Evolutionary conservation across 192 early-diverging fungal genomes (phyloP).

Genomic region (Hyaloraphidium curvatum): DNA sequence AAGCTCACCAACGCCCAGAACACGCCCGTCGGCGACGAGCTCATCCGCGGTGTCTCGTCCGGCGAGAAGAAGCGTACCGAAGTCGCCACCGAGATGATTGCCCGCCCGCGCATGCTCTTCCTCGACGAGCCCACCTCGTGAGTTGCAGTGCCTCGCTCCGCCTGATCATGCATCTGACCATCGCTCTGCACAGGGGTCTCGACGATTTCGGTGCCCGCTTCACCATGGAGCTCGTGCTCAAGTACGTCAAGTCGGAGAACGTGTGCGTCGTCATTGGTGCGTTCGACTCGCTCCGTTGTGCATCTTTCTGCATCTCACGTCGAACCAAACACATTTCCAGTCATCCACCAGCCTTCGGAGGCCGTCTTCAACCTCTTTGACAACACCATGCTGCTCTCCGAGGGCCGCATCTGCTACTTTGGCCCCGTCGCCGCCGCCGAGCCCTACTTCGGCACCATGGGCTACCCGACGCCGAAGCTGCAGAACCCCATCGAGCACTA

Average conservation of each 20-base stretch:
- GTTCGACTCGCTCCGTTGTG: too few species aligned
- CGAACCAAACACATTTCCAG: too few species aligned
- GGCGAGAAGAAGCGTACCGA: constrained; percentile 61
- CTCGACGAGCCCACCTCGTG: too few species aligned
- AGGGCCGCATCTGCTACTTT: constrained; percentile 51
- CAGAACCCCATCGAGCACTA: constrained; percentile 2
- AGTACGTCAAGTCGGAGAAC: too few species aligned
- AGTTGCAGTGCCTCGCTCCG: too few species aligned
- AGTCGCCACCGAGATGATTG: constrained; percentile 14
- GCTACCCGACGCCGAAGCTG: constrained; percentile 11
- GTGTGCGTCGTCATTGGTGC: too few species aligned
- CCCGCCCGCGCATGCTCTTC: too few species aligned
- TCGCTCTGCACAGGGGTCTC: too few species aligned
- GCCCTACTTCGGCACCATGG: constrained; percentile 37
- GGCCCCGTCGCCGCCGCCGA: constrained; percentile 36
- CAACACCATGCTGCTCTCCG: constrained; percentile 40
- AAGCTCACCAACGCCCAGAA: constrained; percentile 15
- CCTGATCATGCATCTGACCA: too few species aligned
- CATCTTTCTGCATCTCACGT: too few species aligned
- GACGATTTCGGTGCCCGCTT: too few species aligned
- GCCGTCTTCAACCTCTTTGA: constrained; percentile 59
- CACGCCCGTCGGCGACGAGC: constrained; percentile 46
- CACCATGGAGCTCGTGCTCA: too few species aligned
- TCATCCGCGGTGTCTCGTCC: constrained; percentile 52
- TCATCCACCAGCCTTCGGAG: constrained; percentile 51